These are phyloP conservation scores for Earliella scabrosa DNA, from an alignment of 1,284 basidiomycete genomes.

Conservation along the genomic window DNA sequence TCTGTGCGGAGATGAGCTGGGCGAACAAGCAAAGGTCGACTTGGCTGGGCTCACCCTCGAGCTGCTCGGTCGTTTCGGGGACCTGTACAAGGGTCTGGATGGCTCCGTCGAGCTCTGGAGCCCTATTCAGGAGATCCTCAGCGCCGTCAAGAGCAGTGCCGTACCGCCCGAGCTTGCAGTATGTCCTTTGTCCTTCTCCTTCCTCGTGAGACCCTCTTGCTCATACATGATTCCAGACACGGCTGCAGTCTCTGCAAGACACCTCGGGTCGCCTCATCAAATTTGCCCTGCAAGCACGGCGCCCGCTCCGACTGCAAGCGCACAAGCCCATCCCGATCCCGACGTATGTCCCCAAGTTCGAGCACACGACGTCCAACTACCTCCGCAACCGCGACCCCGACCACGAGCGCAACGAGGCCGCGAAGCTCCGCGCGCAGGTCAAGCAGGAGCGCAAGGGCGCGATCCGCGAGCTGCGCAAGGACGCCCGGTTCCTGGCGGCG, in stretches of 20 bases:
- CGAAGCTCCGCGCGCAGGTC: constrained; percentile 88
- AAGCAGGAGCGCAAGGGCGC: constrained; percentile 98
- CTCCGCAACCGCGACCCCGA: constrained; percentile 90
- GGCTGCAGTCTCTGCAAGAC: constrained; percentile 25
- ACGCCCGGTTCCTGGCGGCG: constrained; percentile 90
- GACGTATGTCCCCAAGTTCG: constrained; percentile 94
- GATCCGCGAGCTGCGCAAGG: constrained; percentile 95
- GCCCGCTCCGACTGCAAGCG: constrained; percentile 85
- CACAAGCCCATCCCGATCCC: constrained; percentile 98
- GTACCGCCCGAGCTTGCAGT: constrained; percentile 64
- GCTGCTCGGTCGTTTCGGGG: constrained; percentile 70
- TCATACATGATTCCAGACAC: constrained; percentile 14
- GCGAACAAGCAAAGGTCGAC: constrained; percentile 71
- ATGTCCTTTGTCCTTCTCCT: constrained; percentile 26
- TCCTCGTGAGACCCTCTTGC: background rate
- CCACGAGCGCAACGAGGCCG: constrained; percentile 84
- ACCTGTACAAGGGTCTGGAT: constrained; percentile 77
- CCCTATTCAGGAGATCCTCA: constrained; percentile 68
- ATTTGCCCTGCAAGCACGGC: constrained; percentile 74
- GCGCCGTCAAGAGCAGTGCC: constrained; percentile 51
- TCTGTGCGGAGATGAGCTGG: constrained; percentile 38
- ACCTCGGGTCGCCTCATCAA: constrained; percentile 68
- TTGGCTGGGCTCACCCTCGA: constrained; percentile 65
- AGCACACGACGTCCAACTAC: constrained; percentile 81
- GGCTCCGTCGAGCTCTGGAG: constrained; percentile 86